Evolutionary conservation across 1,284 basidiomycete genomes (phyloP), one percentile per base, ranked within the genome.

Genomic region (Leccinum pallidistipes): DNA sequence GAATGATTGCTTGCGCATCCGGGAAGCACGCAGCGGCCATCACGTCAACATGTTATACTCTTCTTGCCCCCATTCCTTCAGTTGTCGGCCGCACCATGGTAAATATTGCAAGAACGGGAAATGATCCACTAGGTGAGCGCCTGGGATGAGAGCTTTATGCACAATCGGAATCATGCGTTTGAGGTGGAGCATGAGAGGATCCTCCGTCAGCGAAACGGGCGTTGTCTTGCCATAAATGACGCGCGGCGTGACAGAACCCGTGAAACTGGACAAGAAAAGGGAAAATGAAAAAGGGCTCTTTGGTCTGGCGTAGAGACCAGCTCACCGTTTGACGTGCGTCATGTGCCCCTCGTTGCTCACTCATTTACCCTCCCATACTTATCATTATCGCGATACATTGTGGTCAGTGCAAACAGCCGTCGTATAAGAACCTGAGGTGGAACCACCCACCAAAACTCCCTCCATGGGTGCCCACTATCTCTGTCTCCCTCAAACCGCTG

Each of bases 21-120:
- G 87, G 87, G 66, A 83, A 82, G 29, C 77, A 77, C 0, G 87
- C 86, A 2, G 88, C 85, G 0, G 89, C 87, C 81, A 91, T 83
- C 55, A 88, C 55, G 47, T 63, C 14, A 71, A 27, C 66, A 70
- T 69, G 0, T 62, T 11, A n/a, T 65, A 71, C 31, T 90, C 88
- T 60, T 88, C 85, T 3, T 72, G 65, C 36, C 87, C 85, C 60
- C 83, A 85, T 1, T 75, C 71, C 64, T 79, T 77, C 3, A 89
- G 74, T 58, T 83, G 80, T n/a, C 78, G 76, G 2, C 85, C 77
- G 68, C 87, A 86, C 32, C 84, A 83, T 1, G 87, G 87, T 11
- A 89, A 68, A 65, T 81, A 82, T 69, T 74, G 73, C 31, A 90
- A 74, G 64, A 83, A 74, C 0, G 87, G 87, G 65, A 79, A 84